Evolutionary conservation across 2,329 filamentous ascomycete genomes (phyloP).

Genomic region (Aspergillus pseudonomiae): DNA sequence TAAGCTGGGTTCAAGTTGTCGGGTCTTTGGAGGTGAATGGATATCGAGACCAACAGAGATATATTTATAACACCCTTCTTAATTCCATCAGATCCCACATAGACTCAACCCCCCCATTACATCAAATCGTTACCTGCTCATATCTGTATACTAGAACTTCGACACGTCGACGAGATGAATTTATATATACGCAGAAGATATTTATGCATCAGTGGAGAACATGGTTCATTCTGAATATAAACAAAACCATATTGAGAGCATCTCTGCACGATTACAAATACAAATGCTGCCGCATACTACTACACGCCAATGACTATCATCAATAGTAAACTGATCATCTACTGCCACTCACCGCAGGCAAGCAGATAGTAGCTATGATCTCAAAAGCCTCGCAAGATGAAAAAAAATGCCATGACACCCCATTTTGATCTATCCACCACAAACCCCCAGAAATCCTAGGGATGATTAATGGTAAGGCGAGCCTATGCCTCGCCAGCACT

Average conservation of each 20-base stretch:
- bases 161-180: no score
- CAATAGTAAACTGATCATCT: not conserved
- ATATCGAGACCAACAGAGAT: not conserved
- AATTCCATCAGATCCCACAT: not conserved
- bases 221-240: not conserved
- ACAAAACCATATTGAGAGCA: not conserved
- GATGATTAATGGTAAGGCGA: not conserved
- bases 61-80: not conserved
- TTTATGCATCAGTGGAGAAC: not conserved
- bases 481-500: constrained; percentile 29
- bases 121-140: not conserved
- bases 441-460: not conserved
- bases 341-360: not conserved
- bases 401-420: not conserved
- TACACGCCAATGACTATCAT: not conserved
- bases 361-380: not conserved
- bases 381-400: not conserved
- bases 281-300: not conserved
- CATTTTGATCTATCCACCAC: not conserved
- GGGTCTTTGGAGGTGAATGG: no score
- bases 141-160: not conserved
- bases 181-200: not conserved
- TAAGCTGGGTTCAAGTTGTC: no score
- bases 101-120: not conserved
- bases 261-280: not conserved